phyloP scores from a whole-genome alignment of 495 filamentous ascomycete species.

The Glonium stellatum region DNA sequence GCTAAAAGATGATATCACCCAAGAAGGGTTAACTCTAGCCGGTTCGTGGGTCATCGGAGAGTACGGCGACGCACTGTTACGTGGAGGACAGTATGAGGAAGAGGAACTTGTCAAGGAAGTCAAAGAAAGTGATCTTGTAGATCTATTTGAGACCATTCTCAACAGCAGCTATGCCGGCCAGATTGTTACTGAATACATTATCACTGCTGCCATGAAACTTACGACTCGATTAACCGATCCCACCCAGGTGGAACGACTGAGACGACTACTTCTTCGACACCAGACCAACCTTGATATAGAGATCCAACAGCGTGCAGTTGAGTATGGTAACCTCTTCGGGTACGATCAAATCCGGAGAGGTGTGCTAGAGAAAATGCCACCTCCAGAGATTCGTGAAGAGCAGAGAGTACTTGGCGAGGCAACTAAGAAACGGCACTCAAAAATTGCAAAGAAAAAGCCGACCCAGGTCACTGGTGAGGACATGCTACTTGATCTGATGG shows the following conservation, averaged over 20 bases:
- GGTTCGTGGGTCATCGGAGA: conserved; percentile 98
- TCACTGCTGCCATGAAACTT: conserved; percentile 91
- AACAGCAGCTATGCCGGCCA: conserved; percentile 89
- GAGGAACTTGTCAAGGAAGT: conserved; percentile 88
- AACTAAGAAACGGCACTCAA: conserved; percentile 71
- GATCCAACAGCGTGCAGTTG: conserved; percentile 89
- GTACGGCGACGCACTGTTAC: conserved; percentile 82
- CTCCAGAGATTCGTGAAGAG: conserved; percentile 92
- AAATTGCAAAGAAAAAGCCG: conserved; percentile 58
- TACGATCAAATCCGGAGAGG: conserved; percentile 82
- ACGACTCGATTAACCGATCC: conserved; percentile 79
- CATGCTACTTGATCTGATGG: conserved; percentile 86
- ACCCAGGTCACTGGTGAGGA: conserved; percentile 82
- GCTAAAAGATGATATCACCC: conserved; percentile 91
- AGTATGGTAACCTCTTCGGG: conserved; percentile 87
- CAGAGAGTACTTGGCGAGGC: conserved; percentile 84
- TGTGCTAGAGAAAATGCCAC: conserved; percentile 94
- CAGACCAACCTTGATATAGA: conserved; percentile 85
- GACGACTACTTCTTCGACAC: conserved; percentile 65
- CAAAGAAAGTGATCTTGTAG: conserved; percentile 81
- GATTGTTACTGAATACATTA: conserved; percentile 86
- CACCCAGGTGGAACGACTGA: conserved; percentile 75
- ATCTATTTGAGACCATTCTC: conserved; percentile 83
- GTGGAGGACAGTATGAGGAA: conserved; percentile 88
- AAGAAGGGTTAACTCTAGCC: conserved; percentile 87